Conservation (phyloP, 2,329 filamentous ascomycete genomes). For the Apiospora arundinis region DNA sequence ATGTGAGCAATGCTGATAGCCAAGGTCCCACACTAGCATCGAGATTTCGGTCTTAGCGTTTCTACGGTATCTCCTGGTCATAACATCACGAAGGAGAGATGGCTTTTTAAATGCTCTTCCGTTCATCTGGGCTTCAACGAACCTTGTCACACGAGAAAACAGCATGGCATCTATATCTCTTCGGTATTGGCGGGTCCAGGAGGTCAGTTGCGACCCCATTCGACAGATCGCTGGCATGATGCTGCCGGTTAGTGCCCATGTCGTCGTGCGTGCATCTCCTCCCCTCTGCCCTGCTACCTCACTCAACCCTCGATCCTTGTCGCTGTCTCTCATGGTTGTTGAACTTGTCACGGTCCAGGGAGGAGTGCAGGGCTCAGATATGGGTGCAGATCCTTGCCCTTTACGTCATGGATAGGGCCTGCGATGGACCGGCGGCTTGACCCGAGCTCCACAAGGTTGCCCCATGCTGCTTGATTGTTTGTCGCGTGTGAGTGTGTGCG, state of each 20-base stretch:
- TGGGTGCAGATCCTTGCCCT: neutral
- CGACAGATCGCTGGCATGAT: conserved; percentile 10
- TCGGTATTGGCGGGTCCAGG: neutral
- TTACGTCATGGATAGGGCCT: neutral
- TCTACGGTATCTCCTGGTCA: neutral
- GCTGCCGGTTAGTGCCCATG: conserved; percentile 10
- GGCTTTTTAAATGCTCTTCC: neutral
- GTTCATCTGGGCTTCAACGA: neutral
- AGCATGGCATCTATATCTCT: neutral
- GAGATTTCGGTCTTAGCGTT: neutral
- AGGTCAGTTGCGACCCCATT: neutral
- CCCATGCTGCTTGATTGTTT: neutral
- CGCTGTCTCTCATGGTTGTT: neutral
- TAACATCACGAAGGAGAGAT: neutral
- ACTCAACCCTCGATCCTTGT: neutral
- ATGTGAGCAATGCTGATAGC: neutral
- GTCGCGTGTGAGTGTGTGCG: neutral
- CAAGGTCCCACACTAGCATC: conserved; percentile 2
- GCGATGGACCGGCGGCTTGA: conserved; percentile 10
- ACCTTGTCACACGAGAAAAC: neutral
- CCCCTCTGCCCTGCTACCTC: neutral
- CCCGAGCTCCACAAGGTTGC: conserved; percentile 6
- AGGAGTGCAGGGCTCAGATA: neutral
- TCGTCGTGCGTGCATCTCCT: neutral
- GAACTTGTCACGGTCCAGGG: conserved; percentile 4